A percentile compares a stretch with the other conserved stretches of the same genome.
Evolutionary conservation across 2,329 filamentous ascomycete genomes (phyloP).

Genomic region (Gliomastix tumulicola): DNA sequence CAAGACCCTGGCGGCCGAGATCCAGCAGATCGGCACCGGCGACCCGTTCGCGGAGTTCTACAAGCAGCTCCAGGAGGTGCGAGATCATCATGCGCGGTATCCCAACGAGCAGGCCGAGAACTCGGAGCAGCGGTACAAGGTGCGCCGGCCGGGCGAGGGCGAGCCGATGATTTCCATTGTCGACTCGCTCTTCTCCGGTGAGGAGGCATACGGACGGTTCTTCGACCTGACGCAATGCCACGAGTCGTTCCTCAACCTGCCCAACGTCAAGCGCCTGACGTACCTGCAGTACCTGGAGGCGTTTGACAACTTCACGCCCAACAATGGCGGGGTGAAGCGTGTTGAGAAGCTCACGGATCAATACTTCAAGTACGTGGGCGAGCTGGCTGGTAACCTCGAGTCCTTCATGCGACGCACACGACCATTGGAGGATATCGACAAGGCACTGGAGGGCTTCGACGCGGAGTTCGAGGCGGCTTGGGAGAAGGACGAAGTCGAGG

Average conservation of each 20-base stretch:
- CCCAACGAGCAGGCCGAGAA: conserved; percentile 95
- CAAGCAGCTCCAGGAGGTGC: conserved; percentile 72
- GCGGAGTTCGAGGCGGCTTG: conserved; percentile 79
- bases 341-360: conserved; percentile 83
- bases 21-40: conserved; percentile 75
- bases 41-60: conserved; percentile 91
- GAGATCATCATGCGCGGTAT: conserved; percentile 82
- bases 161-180: conserved; percentile 61
- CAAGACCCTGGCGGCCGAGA: conserved; percentile 66
- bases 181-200: conserved; percentile 90
- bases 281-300: conserved; percentile 91
- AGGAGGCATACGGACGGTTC: conserved; percentile 88
- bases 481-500: conserved; percentile 70
- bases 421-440: conserved; percentile 80
- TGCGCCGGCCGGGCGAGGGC: conserved; percentile 54
- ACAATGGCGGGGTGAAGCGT: conserved; percentile 67
- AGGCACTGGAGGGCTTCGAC: conserved; percentile 69
- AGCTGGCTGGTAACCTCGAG: conserved; percentile 77
- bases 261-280: conserved; percentile 73
- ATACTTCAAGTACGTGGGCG: conserved; percentile 84
- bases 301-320: conserved; percentile 80
- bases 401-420: conserved; percentile 77
- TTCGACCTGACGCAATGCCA: conserved; percentile 82
- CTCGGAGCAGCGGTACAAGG: conserved; percentile 84
- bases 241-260: conserved; percentile 85